Evolutionary conservation across 2,329 filamentous ascomycete genomes (phyloP), one percentile per base, ranked within the genome.

Genomic region (Aspergillus intermedius): DNA sequence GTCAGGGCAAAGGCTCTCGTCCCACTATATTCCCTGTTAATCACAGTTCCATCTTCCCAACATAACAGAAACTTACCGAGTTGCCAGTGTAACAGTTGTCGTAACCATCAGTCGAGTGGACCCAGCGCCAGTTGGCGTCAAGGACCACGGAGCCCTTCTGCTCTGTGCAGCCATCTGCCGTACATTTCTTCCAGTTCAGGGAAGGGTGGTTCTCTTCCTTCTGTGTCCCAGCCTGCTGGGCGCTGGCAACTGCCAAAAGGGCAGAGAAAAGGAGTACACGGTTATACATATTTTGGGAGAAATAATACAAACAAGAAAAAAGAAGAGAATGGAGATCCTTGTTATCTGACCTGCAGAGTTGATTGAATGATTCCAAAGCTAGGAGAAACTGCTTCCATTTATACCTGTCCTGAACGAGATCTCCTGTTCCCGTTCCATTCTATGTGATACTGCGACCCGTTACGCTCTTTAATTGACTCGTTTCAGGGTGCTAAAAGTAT

Each of bases 81-180:
- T 79, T 80, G 25, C 76, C 77, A 9, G 66, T 73, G 64, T 80
- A 81, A 70, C 78, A 81, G 68, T 82, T 81, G 56, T 69, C 75
- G 52, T 69, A 74, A 42, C 70, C 70, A 2, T 61, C 53, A 39
- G 64, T 70, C 35, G 66, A 63, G 62, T 81, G 77, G 42, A 78
- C 61, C 78, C 78, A 81, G 44, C 77, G 72, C 77, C 77, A 81
- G 67, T 80, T 80, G 52, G 75, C 58, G 57, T 82, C 78, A 56
- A 83, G 66, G 46, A 77, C 77, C 45, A 83, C 71, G 32, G 73
- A 75, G 39, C 75, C 78, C 37, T 61, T 57, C 55, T 78, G 76
- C 2, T 63, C 79, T 22, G 67, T 74, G 69, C 80, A 83, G 28
- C 67, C 68, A 45, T 78, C 77, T 19, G 66, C 59, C 32, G 77